These are phyloP conservation scores for Coemansia sp. DNA, from an alignment of 192 early-diverging fungal species.

Conservation along the genomic window DNA sequence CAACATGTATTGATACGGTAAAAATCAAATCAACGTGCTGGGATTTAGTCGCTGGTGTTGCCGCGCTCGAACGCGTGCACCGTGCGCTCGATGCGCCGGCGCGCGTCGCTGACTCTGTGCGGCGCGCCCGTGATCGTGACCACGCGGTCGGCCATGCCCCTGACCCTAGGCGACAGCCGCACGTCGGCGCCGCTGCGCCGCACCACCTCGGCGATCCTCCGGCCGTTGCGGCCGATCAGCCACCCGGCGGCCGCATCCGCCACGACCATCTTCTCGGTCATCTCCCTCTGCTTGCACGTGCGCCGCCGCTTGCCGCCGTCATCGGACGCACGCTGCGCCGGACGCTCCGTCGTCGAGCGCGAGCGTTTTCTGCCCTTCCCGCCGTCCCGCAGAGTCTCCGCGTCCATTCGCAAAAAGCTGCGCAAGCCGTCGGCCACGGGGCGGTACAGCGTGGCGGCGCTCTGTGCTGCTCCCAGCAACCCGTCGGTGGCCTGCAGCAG, in stretches of 20 bases:
- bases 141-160: constrained; percentile 29
- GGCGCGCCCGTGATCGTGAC: constrained; percentile 32
- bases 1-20: too few species aligned
- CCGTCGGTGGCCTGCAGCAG: constrained; percentile 20
- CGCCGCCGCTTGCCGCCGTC: not conserved
- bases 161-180: constrained; percentile 31
- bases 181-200: constrained; percentile 35
- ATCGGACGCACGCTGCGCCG: not conserved
- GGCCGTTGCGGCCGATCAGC: constrained; percentile 46
- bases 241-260: constrained; percentile 37
- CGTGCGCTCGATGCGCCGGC: constrained; percentile 23
- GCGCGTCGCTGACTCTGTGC: constrained; percentile 18
- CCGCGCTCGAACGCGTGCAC: constrained; percentile 25
- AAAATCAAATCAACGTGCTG: too few species aligned
- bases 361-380: constrained; percentile 30
- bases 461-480: constrained; percentile 12
- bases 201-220: constrained; percentile 15
- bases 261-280: constrained; percentile 42
- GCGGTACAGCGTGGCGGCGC: constrained; percentile 20
- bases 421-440: constrained; percentile 29
- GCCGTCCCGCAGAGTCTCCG: too few species aligned
- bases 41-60: not conserved
- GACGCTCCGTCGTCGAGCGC: constrained; percentile 12
- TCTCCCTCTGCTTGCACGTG: too few species aligned
- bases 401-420: constrained; percentile 5